Conservation (phyloP, 306 rosid species). For the Rosa rugosa region DNA sequence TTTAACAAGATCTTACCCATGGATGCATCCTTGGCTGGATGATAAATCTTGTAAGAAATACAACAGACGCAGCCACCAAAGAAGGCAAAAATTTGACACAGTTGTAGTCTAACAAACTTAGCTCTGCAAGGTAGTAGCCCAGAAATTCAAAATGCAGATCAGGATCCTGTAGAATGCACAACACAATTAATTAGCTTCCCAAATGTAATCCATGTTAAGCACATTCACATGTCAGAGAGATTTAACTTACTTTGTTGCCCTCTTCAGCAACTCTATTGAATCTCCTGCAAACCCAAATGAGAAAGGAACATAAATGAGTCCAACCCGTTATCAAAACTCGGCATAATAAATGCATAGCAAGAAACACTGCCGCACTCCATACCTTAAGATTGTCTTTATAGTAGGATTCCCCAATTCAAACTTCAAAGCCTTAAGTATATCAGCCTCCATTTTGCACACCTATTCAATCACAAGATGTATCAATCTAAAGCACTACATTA, state of each 20-base stretch:
- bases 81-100: constrained; percentile 81
- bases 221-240: not conserved
- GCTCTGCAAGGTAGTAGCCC: constrained; percentile 74
- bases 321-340: not conserved
- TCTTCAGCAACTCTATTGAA: constrained; percentile 56
- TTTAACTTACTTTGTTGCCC: constrained; percentile 46
- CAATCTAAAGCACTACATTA: not conserved
- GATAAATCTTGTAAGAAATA: constrained; percentile 71
- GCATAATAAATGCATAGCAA: not conserved
- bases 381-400: constrained; percentile 75
- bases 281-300: constrained; percentile 51
- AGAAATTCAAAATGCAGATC: constrained; percentile 74
- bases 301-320: constrained; percentile 13
- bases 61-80: constrained; percentile 76
- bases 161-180: constrained; percentile 40
- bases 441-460: constrained; percentile 90
- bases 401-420: constrained; percentile 93
- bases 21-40: constrained; percentile 56
- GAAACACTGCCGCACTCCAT: not conserved
- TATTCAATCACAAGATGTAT: constrained; percentile 19
- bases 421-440: constrained; percentile 58
- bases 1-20: constrained; percentile 57
- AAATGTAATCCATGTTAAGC: constrained; percentile 1
- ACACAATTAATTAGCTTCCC: constrained; percentile 17
- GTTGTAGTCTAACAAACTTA: constrained; percentile 76